These are phyloP conservation scores for Emmonsia crescens DNA, from an alignment of 2,329 filamentous ascomycete genomes.

Conservation along the genomic window DNA sequence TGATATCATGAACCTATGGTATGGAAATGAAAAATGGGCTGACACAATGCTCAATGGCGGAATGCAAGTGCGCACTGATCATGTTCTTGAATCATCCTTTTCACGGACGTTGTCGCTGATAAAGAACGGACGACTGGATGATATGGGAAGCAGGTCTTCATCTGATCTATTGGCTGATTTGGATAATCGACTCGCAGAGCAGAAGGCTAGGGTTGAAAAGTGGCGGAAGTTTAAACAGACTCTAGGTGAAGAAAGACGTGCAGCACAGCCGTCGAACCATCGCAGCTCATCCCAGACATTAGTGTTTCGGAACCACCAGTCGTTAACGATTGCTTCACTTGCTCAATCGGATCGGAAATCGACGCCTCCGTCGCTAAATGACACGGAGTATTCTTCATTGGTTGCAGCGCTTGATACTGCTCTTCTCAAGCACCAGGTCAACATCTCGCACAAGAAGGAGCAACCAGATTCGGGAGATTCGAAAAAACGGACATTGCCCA, in stretches of 20 bases:
- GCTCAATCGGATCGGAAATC: slow-evolving; percentile 11
- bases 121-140: slow-evolving; percentile 45
- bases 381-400: slow-evolving; percentile 22
- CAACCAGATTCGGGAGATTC: neutral
- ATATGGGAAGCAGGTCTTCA: slow-evolving; percentile 18
- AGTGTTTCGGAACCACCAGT: slow-evolving; percentile 27
- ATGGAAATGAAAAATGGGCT: slow-evolving; percentile 64
- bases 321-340: slow-evolving; percentile 29
- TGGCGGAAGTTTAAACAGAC: slow-evolving; percentile 59
- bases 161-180: slow-evolving; percentile 52
- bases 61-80: slow-evolving; percentile 44
- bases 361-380: slow-evolving; percentile 12
- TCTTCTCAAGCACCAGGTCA: slow-evolving; percentile 3
- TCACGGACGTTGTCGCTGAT: slow-evolving; percentile 61
- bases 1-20: slow-evolving; percentile 60
- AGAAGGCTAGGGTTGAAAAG: slow-evolving; percentile 56
- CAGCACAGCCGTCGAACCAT: slow-evolving; percentile 15
- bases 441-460: neutral
- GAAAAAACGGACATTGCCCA: neutral
- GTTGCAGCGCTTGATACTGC: slow-evolving; percentile 23
- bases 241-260: slow-evolving; percentile 2
- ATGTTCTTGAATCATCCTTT: slow-evolving; percentile 56
- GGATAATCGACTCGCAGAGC: slow-evolving; percentile 54
- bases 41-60: slow-evolving; percentile 60
- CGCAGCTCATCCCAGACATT: slow-evolving; percentile 4